Base-by-base conservation (phyloP, 208 protist species). In the Trypanosoma boissoni region DNA sequence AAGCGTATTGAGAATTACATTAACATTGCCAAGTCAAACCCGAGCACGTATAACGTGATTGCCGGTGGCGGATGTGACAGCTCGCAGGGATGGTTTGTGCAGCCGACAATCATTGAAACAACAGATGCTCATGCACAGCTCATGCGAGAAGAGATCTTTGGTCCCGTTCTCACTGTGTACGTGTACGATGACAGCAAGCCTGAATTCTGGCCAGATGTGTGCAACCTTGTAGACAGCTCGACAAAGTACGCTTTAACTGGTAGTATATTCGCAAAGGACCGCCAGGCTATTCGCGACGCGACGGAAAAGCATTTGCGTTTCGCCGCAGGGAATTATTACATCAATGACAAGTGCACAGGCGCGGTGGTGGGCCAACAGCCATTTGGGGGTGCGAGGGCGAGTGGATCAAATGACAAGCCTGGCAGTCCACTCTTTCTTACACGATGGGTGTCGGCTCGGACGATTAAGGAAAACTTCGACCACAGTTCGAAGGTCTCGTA, bases 331-430 rank as follows among this genome's bases (percentile, higher is more conserved):
- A 99, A 99, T 83, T 97, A 97, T 67, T 99, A 99, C 78, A 91
- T 99, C 57, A 99, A 99, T 76, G 97, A 98, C 76, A 99, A 99
- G 77, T 89, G 86, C 69, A 98, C 96, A n/a, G 97, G 97, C 31
- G 92, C 97, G 12, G 94, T 99, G 29, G 98, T 99, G 29, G 98
- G 97, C 37, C 98, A 99, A 79, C 98, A 99, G 88, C 97, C 98
- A 34, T 99, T 99, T 64, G 97, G 96, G 58, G 96, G 97, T 34
- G 68, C 80, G 27, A 78, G 92, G 18, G 66, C 66, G 21, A 96
- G 88, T 51, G 97, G 97, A 46, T 98, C 96, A 34, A 98, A 99
- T 75, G 97, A 99, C 76, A 99, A 99, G 86, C 94, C 97, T 31
- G 97, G 97, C 34, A 81, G 77, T 12, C 65, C 74, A 5, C 67